Base-by-base conservation (phyloP, 306 rosid genomes). In the Fragaria nilgerrensis region DNA sequence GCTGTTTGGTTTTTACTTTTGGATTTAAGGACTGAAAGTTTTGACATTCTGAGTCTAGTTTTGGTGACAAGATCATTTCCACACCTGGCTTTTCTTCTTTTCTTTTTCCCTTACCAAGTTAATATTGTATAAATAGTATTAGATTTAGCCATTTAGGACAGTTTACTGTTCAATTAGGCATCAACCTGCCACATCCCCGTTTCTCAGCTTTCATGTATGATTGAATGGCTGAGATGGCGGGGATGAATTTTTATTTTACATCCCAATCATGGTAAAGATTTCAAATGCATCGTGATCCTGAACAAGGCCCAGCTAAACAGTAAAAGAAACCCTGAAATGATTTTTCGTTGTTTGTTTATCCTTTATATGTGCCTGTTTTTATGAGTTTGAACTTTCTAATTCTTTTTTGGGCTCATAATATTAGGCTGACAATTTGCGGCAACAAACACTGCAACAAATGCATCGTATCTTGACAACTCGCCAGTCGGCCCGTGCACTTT, bases 391-490 rank as follows among this genome's bases (percentile, higher is more conserved):
- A 50, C 25, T 67, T 27, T n/a, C 52, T 76, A 13, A 47, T 61
- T 63, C 12, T 48, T 69, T 65, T 71, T 68, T 32, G 70, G 37
- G 75, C 61, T 59, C 43, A 37, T 32, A 14, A 81, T 53, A 55
- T 37, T 84, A 95, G 99, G 99, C 99, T 55, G 99, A 95, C 83
- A 92, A 95, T 84, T 86, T 95, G 72, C 92, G 99, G 83, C 97
- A 92, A 86, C 97, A 95, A 59, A 95, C 97, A 23, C 88, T 95
- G 55, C 99, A 92, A 82, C 99, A 95, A 86, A 89, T 95, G 99
- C 95, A 88, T 80, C 96, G 97, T 0, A 95, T 95, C 76, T 74
- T 95, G 90, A 92, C 99, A 62, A 92, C 97, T 17, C 96, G 95
- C 4, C 99, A 95, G 79, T 92, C 99, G 3, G 97, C 99, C 72